These are phyloP conservation scores for Beauveria bassiana DNA, from an alignment of 2,329 filamentous ascomycete species.

Conservation along the genomic window DNA sequence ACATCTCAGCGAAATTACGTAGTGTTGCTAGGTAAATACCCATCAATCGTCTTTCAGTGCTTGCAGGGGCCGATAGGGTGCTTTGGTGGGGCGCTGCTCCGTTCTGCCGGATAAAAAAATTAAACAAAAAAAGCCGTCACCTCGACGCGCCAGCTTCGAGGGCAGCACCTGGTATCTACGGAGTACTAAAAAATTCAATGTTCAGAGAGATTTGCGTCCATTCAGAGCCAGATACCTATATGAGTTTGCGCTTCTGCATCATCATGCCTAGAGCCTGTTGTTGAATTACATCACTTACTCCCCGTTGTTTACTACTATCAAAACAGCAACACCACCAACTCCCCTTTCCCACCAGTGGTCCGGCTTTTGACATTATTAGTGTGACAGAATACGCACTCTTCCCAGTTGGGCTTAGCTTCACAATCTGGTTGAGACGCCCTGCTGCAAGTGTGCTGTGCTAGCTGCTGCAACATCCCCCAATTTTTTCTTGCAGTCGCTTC, in stretches of 20 bases:
- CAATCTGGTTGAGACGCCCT: conserved; percentile 38
- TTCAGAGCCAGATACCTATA: too few relatives aligned
- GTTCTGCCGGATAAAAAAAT: conserved; percentile 3
- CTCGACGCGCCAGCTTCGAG: too few relatives aligned
- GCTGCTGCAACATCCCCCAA: conserved; percentile 8
- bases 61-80: background rate
- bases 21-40: background rate
- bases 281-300: background rate
- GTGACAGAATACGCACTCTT: background rate
- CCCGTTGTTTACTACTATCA: background rate
- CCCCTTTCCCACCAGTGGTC: conserved; percentile 7
- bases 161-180: background rate
- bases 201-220: too few relatives aligned
- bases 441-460: conserved; percentile 18
- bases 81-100: conserved; percentile 2
- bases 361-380: background rate
- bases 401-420: conserved; percentile 23
- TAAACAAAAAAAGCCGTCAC: background rate
- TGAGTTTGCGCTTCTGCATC: too few relatives aligned
- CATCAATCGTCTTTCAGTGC: conserved; percentile 18
- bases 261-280: too few relatives aligned
- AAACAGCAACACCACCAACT: background rate
- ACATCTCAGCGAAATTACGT: conserved; percentile 16
- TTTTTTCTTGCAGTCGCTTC: background rate
- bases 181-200: too few relatives aligned